Conservation (phyloP, 164 flowering plant species). For the Kalanchoe fedtschenkoi region DNA sequence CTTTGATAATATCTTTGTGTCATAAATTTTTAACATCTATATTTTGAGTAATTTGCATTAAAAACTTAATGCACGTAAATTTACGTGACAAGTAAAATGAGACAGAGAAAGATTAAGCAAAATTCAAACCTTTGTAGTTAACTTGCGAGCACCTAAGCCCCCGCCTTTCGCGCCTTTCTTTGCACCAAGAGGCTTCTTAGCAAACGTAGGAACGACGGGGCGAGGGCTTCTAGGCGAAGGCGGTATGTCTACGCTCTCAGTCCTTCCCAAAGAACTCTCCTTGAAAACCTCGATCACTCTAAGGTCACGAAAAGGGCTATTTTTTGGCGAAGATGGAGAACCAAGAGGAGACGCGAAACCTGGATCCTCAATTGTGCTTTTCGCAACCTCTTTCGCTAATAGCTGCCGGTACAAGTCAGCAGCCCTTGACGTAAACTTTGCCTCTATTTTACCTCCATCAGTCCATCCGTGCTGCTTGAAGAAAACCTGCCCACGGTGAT, state of each 20-base stretch:
- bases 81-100: no score
- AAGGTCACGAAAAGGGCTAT: slow-evolving; percentile 52
- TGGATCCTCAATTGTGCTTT: slow-evolving; percentile 58
- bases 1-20: no score
- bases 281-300: slow-evolving; percentile 35
- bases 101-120: neutral
- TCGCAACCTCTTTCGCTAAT: slow-evolving; percentile 91
- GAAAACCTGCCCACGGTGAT: slow-evolving; percentile 88
- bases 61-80: no score
- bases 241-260: slow-evolving; percentile 32
- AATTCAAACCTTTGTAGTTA: slow-evolving; percentile 58
- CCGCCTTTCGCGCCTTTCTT: slow-evolving; percentile 74
- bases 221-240: slow-evolving; percentile 50
- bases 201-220: slow-evolving; percentile 24
- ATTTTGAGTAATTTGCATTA: no score
- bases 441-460: slow-evolving; percentile 97
- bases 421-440: slow-evolving; percentile 95
- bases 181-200: slow-evolving; percentile 81
- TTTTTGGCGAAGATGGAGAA: slow-evolving; percentile 38
- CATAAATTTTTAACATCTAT: no score
- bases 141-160: slow-evolving; percentile 93
- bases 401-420: slow-evolving; percentile 86
- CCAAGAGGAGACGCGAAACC: slow-evolving; percentile 64
- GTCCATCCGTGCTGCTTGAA: slow-evolving; percentile 99
- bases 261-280: slow-evolving; percentile 24